Base-by-base conservation (phyloP, 345 rosid species). In the Anastatica hierochuntica region DNA sequence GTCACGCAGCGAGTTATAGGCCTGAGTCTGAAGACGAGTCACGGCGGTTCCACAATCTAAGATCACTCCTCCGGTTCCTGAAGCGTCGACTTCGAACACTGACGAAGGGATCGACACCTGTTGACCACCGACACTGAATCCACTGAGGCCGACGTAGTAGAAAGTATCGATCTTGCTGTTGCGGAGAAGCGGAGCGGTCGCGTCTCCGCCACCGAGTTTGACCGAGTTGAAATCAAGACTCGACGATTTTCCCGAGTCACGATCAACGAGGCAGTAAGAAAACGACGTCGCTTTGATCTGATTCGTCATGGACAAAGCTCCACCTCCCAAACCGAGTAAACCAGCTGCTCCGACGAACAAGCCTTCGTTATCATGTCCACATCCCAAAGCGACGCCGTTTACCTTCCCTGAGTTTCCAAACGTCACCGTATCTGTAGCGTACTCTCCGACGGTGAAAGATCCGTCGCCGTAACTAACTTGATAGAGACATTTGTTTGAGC, bases 381-480 rank as follows among this genome's bases (percentile, higher is more conserved):
- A 87, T 0, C 98, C 98, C 14, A 92, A 47, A 14, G 85, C 92
- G 0, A 83, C 72, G 52, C 49, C 3, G 11, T 58, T 19, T 2
- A 80, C 43, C 18, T 52, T 21, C 1, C 86, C 83, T 4, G 79
- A 76, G 41, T 44, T 53, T 0, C 88, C 94, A 61, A 92, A 81
- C 58, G 96, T 67, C 79, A 92, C 48, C 58, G 88, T 74, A 46
- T 88, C 98, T 8, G 83, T 75, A 0, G 79, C 76, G 66, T 77
- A 83, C 1, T 78, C 78, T 8, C 98, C 98, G 10, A 74, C 75
- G 0, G 96, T 88, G 64, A 46, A 92, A 5, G 98, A 92, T 4
- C 98, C 98, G 29, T 92, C 98, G 0, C 98, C 98, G 76, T 92
- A 92, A 13, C 81, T 76, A 4, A 90, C 98, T 69, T 88, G 90